Base-by-base conservation (phyloP, 1,284 basidiomycete genomes). In the Marasmius fiardii region DNA sequence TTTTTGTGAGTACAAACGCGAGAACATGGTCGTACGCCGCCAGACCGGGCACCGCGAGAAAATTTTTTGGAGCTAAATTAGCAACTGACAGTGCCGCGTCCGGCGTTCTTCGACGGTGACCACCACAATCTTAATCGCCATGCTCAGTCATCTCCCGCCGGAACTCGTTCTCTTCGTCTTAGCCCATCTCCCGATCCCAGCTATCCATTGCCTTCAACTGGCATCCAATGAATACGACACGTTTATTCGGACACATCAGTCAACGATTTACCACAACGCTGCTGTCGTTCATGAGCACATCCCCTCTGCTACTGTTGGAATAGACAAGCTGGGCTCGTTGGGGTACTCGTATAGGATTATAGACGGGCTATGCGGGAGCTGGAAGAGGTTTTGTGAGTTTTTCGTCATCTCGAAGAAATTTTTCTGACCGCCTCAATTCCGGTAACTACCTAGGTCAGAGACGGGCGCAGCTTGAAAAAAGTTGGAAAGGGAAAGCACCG, bases 331-430 rank as follows among this genome's bases (percentile, higher is more conserved):
- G 0, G 16, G 20, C 7, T 60, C 62, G 10, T 55, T 35, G 1
- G 45, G 58, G 0, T 71, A 70, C 54, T 64, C 69, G 34, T 59
- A 65, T 31, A 63, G 69, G 53, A 67, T 70, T 59, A 58, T 76
- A 35, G 52, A 63, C 28, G 67, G 70, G 12, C 67, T 76, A 2
- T n/a, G 28, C 14, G 55, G 55, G 0, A 65, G 66, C 54, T 89
- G 86, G 87, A 81, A 78, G 60, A 69, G 73, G 21, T 76, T 85
- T 43, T 88, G 87, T 88, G 64, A 64, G 81, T 73, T 2, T 26
- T 31, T 10, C 28, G 51, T 28, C 20, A 28, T 16, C 34, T 53
- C 45, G 21, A 23, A 26, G 28, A 4, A 14, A 41, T 43, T 35
- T 26, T 43, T 45, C 44, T 45, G 47, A n/a, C 18, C 61, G 62